phyloP scores from a whole-genome alignment of 371 early-diverging fungal genomes.

The Mortierella sp. region DNA sequence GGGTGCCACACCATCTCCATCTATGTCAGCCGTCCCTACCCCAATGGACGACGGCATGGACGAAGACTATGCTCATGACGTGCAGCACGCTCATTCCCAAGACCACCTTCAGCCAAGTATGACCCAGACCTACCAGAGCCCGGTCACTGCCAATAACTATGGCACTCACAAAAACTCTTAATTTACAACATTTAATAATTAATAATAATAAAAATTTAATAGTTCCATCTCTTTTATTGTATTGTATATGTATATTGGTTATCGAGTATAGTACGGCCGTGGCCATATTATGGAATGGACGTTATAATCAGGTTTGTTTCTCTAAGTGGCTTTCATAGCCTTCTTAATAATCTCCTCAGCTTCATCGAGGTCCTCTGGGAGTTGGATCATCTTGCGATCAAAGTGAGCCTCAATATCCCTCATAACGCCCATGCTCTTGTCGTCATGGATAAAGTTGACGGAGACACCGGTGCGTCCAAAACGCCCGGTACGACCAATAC shows the following conservation, averaged over 20 bases:
- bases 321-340: conserved; percentile 62
- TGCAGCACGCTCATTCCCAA: conserved; percentile 4
- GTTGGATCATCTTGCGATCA: conserved; percentile 76
- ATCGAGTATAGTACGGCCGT: background rate
- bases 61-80: background rate
- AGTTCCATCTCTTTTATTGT: background rate
- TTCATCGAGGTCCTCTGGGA: conserved; percentile 83
- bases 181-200: too few species aligned
- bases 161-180: background rate
- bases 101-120: conserved; percentile 13
- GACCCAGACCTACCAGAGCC: conserved; percentile 30
- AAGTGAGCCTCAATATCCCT: conserved; percentile 82
- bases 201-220: background rate
- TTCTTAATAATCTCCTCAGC: conserved; percentile 84
- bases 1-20: conserved; percentile 39
- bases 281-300: too few species aligned
- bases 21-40: conserved; percentile 41
- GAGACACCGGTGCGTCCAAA: conserved; percentile 97
- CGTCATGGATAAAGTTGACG: conserved; percentile 95
- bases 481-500: conserved; percentile 99
- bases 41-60: background rate
- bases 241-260: too few species aligned
- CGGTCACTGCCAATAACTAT: background rate
- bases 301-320: background rate
- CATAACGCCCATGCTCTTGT: conserved; percentile 77